Base-by-base conservation (phyloP, 2,329 filamentous ascomycete species). In the Microsporum canis region DNA sequence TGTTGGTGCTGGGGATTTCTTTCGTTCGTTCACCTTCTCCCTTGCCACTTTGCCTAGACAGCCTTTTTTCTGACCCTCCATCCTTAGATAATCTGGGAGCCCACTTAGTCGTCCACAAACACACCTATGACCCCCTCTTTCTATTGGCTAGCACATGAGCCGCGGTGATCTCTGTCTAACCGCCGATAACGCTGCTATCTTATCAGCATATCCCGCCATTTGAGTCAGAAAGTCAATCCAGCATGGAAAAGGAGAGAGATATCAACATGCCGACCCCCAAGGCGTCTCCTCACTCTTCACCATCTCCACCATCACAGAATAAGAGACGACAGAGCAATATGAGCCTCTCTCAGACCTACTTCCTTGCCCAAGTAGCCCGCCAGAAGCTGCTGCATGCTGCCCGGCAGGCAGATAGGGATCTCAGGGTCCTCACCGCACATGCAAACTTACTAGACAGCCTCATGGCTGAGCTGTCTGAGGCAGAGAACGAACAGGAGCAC, bases 281-380 rank as follows among this genome's bases (percentile, higher is more conserved):
- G 43, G 7, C 14, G 8, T 10, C 8, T n/a, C n/a, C n/a, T 49
- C 27, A 14, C 33, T 38, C 58, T 33, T 53, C 71, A 63, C 62
- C 69, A 64, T 67, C 68, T 60, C 68, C 70, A 63, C 70, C 69
- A 59, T 70, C 73, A 33, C 68, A 72, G 41, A 67, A 69, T 23
- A 71, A 69, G 34, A 77, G 79, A 74, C 82, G 88, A 79, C 88
- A 91, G 77, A 47, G 17, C 31, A 91, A 88, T 79, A 97, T 97
- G 94, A 95, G 88, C 75, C 88, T 97, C 79, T 95, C 92, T 33
- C 91, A 96, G 79, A 97, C 92, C 64, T 99, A 97, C 87, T 96
- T 90, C 80, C 88, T 97, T 70, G 94, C 94, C 74, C 91, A 96
- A 82, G 92, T 91, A 77, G 94, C 94, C 73, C 86, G 94, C 75